Evolutionary conservation across 2,329 filamentous ascomycete species (phyloP), one percentile per base, ranked within the genome.

Genomic region (Penicillium sp.): DNA sequence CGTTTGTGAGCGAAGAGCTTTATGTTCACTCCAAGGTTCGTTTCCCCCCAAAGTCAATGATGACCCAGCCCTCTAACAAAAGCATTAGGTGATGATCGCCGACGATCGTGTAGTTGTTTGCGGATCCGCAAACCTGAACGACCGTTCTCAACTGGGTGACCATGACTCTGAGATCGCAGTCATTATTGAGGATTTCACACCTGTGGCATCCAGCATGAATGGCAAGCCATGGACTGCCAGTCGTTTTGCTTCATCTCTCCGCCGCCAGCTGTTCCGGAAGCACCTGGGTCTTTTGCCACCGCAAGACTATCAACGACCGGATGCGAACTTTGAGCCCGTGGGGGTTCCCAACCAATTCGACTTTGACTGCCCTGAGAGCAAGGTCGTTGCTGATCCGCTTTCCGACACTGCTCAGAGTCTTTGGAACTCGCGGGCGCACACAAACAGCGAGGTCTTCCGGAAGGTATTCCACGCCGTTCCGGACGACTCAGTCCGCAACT

Each of bases 91-190:
- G 53, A 83, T 94, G 64, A 93, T 97, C 65, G 89, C 89, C 1
- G 93, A 97, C 70, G 93, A 97, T 73, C 86, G 87, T 53, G 83
- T 91, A 48, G 91, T 90, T 1, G 86, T 97, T 53, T 94, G 91
- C 70, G 91, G 91, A 19, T 92, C 88, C 27, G 91, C 90, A 62
- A 97, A 97, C 75, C 82, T 97, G 67, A 97, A 97, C 73, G 93
- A 97, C 72, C 88, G 93, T 54, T 86, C 90, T 50, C 93, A 96
- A 75, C 78, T 94, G 6, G 93, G 93, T 15, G 85, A 88, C 66
- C 93, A 96, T 74, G 93, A 97, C 74, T 94, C 89, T 49, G 93
- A 97, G 73, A 83, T 97, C 39, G 89, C 90, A 39, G 89, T 97
- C 54, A 87, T 97, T 45, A 90, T 97, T 82, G 89, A 96, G 68